Conservation (phyloP, 2,329 filamentous ascomycete genomes). For the Colletotrichum spinosum region DNA sequence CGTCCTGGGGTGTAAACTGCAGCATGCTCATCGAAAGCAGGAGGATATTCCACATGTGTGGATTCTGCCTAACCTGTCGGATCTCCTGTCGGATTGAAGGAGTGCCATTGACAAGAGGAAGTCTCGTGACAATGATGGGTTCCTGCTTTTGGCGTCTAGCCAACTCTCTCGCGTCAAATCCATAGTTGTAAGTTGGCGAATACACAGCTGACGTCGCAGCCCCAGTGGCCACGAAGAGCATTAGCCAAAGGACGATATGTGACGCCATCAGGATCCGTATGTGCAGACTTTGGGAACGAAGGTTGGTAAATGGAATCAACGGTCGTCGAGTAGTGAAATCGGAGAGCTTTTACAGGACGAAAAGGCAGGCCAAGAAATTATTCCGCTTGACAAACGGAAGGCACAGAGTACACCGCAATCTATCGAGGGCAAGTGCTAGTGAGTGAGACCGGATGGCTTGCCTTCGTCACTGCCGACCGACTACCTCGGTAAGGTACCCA, state of each 20-base stretch:
- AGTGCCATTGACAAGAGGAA: constrained; percentile 54
- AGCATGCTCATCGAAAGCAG: constrained; percentile 80
- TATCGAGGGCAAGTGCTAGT: too few species aligned
- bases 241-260: constrained; percentile 8
- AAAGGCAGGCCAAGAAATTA: not conserved
- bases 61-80: constrained; percentile 70
- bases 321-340: not conserved
- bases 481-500: too few species aligned
- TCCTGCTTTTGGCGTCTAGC: constrained; percentile 53
- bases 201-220: constrained; percentile 3
- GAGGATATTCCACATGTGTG: constrained; percentile 81
- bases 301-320: not conserved
- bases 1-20: constrained; percentile 72
- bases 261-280: constrained; percentile 12
- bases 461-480: too few species aligned
- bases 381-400: not conserved
- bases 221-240: constrained; percentile 12
- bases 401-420: too few species aligned
- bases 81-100: constrained; percentile 72
- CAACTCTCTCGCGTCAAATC: constrained; percentile 55
- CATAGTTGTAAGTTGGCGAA: constrained; percentile 59
- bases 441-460: too few species aligned
- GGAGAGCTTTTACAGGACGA: not conserved
- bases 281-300: too few species aligned
- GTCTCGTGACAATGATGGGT: constrained; percentile 56